Evolutionary conservation across 352 stramenopile species (phyloP), one percentile per base, ranked within the genome.

Genomic region (Discostella stelligera): DNA sequence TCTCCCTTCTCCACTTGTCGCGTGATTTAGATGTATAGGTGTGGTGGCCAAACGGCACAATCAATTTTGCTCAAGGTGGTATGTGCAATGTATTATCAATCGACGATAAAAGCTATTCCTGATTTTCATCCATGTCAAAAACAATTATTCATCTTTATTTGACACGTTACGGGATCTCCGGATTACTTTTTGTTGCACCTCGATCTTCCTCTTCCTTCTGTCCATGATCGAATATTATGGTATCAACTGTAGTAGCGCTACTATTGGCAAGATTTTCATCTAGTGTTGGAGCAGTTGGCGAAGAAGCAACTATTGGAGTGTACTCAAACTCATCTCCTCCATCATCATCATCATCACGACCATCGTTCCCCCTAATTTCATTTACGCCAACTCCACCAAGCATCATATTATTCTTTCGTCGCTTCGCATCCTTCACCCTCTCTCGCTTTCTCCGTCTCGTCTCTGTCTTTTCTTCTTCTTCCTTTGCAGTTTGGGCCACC

Each of bases 381-480:
- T 52, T 46, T 5, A 74, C 2, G 37, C 27, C 67, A 39, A 92
- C 83, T 32, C 85, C 86, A 3, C 80, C 71, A 27, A 86, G 71
- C 54, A 71, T 85, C 54, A 93, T 71, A 82, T 90, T 90, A 56
- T 88, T 88, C 62, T 91, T 92, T 3, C 85, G 73, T 59, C 66
- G 63, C 46, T 91, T 92, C 2, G 86, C 83, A 63, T 91, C 84
- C 80, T 93, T 94, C 66, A 85, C 74, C 25, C 77, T 81, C 64
- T 90, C 77, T 55, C 89, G 80, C 54, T 94, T 94, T 46, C 78
- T 85, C 62, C 85, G 55, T 53, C 73, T 65, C 56, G 92, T 93
- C 0, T 74, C 78, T 4, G 88, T 91, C 62, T 82, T 88, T 10
- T 71, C 18, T 18, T 82, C 70, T 60, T 88, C 80, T 49, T 72